These are phyloP conservation scores for Neopestalotiopsis sp. DNA, from an alignment of 2,329 filamentous ascomycete species.

Conservation along the genomic window DNA sequence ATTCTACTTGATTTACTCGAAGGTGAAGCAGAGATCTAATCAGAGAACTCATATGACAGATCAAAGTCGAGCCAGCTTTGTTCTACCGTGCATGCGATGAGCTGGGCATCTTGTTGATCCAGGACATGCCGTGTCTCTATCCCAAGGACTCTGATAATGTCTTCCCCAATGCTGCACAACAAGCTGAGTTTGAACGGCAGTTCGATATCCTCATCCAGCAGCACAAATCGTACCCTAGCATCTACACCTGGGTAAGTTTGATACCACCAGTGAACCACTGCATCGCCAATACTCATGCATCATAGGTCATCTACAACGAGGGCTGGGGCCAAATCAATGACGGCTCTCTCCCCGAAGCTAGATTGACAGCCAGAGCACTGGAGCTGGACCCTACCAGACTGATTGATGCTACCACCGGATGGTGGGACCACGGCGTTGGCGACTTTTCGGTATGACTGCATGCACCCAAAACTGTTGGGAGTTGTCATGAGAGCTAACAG, in stretches of 20 bases:
- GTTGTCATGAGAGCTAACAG: neutral
- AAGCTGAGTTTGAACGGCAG: constrained; percentile 61
- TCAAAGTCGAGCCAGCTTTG: constrained; percentile 71
- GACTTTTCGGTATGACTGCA: constrained; percentile 55
- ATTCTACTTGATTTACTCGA: too few species aligned
- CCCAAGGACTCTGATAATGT: constrained; percentile 44
- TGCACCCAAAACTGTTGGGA: neutral
- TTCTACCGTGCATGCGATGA: constrained; percentile 73
- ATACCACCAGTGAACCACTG: neutral
- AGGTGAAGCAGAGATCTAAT: neutral
- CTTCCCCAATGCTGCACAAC: constrained; percentile 47
- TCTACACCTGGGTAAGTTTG: constrained; percentile 63
- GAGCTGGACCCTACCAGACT: constrained; percentile 68
- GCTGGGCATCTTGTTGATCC: constrained; percentile 69
- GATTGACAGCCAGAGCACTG: constrained; percentile 59
- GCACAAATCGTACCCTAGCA: constrained; percentile 68
- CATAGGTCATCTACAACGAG: constrained; percentile 72
- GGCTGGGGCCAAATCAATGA: constrained; percentile 68
- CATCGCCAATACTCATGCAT: neutral
- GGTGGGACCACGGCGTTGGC: constrained; percentile 71
- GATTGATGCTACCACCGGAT: constrained; percentile 68
- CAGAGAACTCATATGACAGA: constrained; percentile 39
- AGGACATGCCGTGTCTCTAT: constrained; percentile 74
- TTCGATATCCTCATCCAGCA: constrained; percentile 66
- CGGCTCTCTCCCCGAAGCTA: constrained; percentile 59